Evolutionary conservation across 805 yeast species (phyloP).

Genomic region (Scheffersomyces spartinae): DNA sequence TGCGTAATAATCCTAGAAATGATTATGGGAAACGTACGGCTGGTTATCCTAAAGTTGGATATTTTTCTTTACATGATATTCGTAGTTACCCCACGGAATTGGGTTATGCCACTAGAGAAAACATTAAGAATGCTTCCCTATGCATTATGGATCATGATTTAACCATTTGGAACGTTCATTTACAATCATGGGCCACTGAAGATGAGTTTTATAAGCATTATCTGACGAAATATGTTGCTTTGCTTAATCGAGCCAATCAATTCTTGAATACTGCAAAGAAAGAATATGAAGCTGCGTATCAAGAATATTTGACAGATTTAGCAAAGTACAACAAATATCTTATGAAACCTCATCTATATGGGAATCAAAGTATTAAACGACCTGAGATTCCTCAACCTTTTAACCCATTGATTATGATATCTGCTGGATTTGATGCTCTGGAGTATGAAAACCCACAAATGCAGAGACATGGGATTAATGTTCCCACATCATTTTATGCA

Average conservation of each 20-base stretch:
- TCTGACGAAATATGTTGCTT: constrained; percentile 43
- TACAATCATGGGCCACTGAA: constrained; percentile 50
- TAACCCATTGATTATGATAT: constrained; percentile 49
- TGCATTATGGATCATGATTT: constrained; percentile 70
- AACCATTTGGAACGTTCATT: constrained; percentile 76
- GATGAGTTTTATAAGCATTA: constrained; percentile 59
- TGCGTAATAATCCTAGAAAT: constrained; percentile 25
- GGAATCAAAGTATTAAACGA: constrained; percentile 12
- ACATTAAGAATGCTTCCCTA: constrained; percentile 64
- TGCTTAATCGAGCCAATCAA: constrained; percentile 57
- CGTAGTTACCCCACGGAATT: constrained; percentile 78
- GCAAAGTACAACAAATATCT: constrained; percentile 20
- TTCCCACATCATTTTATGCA: constrained; percentile 71
- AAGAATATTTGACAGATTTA: constrained; percentile 13
- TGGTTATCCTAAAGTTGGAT: constrained; percentile 55
- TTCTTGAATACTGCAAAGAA: constrained; percentile 40
- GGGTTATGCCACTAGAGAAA: constrained; percentile 63
- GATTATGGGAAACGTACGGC: constrained; percentile 37
- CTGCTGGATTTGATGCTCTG: constrained; percentile 84
- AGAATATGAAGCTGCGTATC: constrained; percentile 27
- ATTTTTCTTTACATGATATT: constrained; percentile 75
- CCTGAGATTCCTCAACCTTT: constrained; percentile 26
- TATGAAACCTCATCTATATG: constrained; percentile 18
- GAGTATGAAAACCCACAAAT: constrained; percentile 73
- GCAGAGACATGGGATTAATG: constrained; percentile 77